Evolutionary conservation across 495 filamentous ascomycete genomes (phyloP).

Genomic region (Aspergillus ostianus): DNA sequence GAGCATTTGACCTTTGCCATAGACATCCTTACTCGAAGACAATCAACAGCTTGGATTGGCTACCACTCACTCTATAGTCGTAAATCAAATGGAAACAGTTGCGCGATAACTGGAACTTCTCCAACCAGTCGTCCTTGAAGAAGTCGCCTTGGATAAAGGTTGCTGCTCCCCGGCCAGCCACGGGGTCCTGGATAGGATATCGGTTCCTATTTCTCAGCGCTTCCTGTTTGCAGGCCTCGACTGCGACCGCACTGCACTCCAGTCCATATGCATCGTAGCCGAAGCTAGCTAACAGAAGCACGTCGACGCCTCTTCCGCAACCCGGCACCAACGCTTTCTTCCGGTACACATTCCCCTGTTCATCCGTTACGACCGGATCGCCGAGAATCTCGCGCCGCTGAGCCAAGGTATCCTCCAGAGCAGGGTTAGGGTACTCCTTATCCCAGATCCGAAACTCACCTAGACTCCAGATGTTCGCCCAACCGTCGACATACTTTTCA

Average conservation of each 20-base stretch:
- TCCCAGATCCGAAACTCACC: constrained; percentile 54
- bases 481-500: constrained; percentile 11
- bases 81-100: constrained; percentile 65
- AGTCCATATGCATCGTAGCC: constrained; percentile 68
- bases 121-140: constrained; percentile 59
- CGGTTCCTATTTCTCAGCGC: constrained; percentile 21
- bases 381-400: constrained; percentile 40
- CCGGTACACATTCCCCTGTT: constrained; percentile 11
- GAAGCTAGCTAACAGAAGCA: constrained; percentile 55
- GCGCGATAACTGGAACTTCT: constrained; percentile 27
- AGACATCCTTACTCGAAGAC: not conserved
- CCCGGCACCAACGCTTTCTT: constrained; percentile 58
- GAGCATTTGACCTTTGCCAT: not conserved
- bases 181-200: constrained; percentile 41
- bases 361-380: constrained; percentile 13
- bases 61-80: constrained; percentile 64
- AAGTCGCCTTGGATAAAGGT: constrained; percentile 63
- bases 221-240: constrained; percentile 46
- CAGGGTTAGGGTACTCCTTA: constrained; percentile 54
- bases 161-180: constrained; percentile 43
- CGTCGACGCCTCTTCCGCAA: constrained; percentile 68
- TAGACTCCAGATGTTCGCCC: constrained; percentile 13
- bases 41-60: not conserved
- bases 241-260: constrained; percentile 53
- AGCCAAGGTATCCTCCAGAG: constrained; percentile 55